Percentiles rank a stretch among this genome's conserved stretches.
These are phyloP conservation scores for Suillus subluteus DNA, from an alignment of 768 basidiomycete genomes.

Conservation along the genomic window DNA sequence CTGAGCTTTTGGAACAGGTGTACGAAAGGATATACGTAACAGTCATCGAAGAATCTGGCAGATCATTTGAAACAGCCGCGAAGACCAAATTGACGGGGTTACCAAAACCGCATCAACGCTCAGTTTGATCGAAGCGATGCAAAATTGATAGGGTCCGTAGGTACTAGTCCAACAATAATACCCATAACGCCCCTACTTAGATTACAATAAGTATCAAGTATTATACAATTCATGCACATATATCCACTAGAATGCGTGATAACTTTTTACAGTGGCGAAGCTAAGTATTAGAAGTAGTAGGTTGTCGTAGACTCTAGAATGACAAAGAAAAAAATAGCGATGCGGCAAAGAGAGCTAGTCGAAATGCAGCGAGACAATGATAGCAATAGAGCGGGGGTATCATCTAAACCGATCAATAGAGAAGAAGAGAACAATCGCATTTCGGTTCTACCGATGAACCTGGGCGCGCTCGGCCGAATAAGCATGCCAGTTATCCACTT, in stretches of 20 bases:
- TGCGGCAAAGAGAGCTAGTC: constrained; percentile 22
- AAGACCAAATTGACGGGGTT: constrained; percentile 33
- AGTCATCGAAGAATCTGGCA: constrained; percentile 14
- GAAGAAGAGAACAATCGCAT: background rate
- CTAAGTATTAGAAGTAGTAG: constrained; percentile 34
- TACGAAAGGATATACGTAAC: constrained; percentile 28
- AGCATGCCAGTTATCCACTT: constrained; percentile 63
- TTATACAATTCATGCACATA: constrained; percentile 42
- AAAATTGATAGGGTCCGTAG: constrained; percentile 6
- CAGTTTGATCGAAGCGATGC: constrained; percentile 26
- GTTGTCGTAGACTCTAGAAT: constrained; percentile 34
- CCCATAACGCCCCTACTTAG: constrained; percentile 29
- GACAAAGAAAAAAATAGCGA: constrained; percentile 15
- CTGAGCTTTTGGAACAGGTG: constrained; percentile 13
- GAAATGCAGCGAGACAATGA: constrained; percentile 26
- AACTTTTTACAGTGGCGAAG: constrained; percentile 37
- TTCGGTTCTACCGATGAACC: constrained; percentile 50
- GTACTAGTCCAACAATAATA: constrained; percentile 2
- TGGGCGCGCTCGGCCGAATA: constrained; percentile 69
- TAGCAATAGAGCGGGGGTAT: constrained; percentile 41
- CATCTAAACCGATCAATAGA: constrained; percentile 28
- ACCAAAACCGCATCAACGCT: constrained; percentile 34
- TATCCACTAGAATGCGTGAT: constrained; percentile 40
- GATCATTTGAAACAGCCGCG: constrained; percentile 26
- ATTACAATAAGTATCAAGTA: constrained; percentile 34